Conservation (phyloP, 805 yeast genomes). For the Saccharomycopsis selenospora region DNA sequence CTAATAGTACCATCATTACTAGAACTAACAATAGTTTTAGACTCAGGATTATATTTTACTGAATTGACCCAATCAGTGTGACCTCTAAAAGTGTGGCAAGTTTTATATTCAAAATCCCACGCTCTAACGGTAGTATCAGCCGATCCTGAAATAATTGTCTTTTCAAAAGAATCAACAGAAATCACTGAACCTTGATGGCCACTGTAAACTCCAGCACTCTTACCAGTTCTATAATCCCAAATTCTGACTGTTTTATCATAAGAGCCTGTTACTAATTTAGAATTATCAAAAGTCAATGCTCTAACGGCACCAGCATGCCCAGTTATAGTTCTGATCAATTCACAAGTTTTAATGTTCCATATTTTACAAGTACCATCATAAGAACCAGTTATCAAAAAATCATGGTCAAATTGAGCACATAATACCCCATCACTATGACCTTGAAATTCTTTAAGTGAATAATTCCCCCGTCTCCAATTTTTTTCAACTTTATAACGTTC, state of each 20-base stretch:
- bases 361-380: constrained; percentile 84
- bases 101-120: constrained; percentile 92
- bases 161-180: constrained; percentile 67
- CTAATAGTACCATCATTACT: constrained; percentile 88
- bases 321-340: constrained; percentile 58
- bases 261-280: constrained; percentile 87
- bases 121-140: constrained; percentile 90
- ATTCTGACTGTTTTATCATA: constrained; percentile 86
- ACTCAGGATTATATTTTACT: constrained; percentile 75
- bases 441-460: constrained; percentile 51
- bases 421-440: constrained; percentile 90
- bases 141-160: constrained; percentile 84
- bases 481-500: constrained; percentile 88
- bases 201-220: constrained; percentile 85
- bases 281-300: constrained; percentile 77
- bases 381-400: constrained; percentile 81
- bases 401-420: constrained; percentile 76
- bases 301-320: constrained; percentile 92
- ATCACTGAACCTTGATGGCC: constrained; percentile 87
- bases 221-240: constrained; percentile 94
- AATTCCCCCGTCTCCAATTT: constrained; percentile 88
- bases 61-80: constrained; percentile 89
- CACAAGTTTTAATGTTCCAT: constrained; percentile 72
- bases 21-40: constrained; percentile 76
- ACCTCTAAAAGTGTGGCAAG: constrained; percentile 88